Evolutionary conservation across 2,329 filamentous ascomycete genomes (phyloP), one percentile per base, ranked within the genome.

Genomic region (Ophiocordyceps sinensis): DNA sequence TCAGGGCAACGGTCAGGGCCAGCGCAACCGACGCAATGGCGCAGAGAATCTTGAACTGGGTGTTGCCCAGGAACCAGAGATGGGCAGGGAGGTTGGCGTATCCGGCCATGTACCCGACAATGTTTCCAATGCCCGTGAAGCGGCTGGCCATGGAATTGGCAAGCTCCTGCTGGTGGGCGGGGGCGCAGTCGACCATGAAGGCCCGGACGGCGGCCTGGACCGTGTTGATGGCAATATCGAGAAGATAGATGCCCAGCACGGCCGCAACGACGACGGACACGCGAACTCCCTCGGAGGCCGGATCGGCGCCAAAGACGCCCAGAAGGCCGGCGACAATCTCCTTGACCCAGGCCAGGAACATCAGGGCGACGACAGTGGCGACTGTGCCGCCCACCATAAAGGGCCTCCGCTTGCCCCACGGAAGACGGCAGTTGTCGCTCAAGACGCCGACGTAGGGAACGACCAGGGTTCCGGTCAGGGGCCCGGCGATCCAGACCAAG

Each of bases 151-250:
- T 95, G 34, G 89, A 82, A 62, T 96, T 96, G 41, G 88, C 89
- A 31, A 81, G 72, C 61, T 94, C 88, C 64, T 96, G 89, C 58
- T 96, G 89, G 54, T 95, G 88, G 1, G 85, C 77, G 0, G 91
- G 91, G 0, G 85, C 84, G 53, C 87, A 89, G 56, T 96, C 89
- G 21, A 95, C 84, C 41, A 96, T 94, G 57, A 93, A 94, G 21
- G 88, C 86, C 48, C 88, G 76, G 53, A 95, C 84, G 5, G 79
- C 84, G 38, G 91, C 89, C 72, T 96, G 89, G 29, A 96, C 85
- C 74, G 88, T 91, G 62, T 96, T 96, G 65, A 96, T 91, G 52
- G 88, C 79, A 59, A 96, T 91, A 59, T 96, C 89, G 39, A 96
- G 72, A 39, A 91, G 70, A 61, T 94, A 96, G 52, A 96, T 83